These are phyloP conservation scores for Ammopiptanthus mongolicus DNA, from an alignment of 306 rosid genomes.

Conservation along the genomic window DNA sequence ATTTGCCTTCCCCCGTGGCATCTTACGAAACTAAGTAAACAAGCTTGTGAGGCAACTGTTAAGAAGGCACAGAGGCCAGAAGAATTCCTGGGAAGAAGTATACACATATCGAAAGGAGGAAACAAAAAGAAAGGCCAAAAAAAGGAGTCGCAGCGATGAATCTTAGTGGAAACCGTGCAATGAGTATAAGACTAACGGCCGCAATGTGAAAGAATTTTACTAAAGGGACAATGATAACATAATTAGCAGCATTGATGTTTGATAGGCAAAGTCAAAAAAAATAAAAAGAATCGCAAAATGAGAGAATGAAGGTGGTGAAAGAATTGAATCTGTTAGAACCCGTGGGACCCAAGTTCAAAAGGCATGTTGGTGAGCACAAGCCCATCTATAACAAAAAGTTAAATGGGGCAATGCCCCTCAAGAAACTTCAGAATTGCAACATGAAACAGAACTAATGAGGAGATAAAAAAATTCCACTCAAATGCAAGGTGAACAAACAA, in stretches of 20 bases:
- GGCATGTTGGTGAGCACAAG: slow-evolving; percentile 39
- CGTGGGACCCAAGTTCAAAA: slow-evolving; percentile 34
- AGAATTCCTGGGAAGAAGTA: slow-evolving; percentile 92
- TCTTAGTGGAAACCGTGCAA: slow-evolving; percentile 51
- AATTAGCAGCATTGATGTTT: slow-evolving; percentile 41
- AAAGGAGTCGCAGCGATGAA: slow-evolving; percentile 56
- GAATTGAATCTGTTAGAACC: slow-evolving; percentile 43
- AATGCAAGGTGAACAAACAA: slow-evolving; percentile 47
- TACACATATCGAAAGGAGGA: slow-evolving; percentile 78
- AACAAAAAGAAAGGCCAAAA: slow-evolving; percentile 70
- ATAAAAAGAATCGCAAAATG: slow-evolving; percentile 32
- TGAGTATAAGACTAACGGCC: slow-evolving; percentile 48
- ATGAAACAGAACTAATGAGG: slow-evolving; percentile 37
- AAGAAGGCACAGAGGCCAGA: slow-evolving; percentile 98
- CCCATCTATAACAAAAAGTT: background rate
- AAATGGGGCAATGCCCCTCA: slow-evolving; percentile 36
- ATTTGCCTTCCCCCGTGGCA: slow-evolving; percentile 71
- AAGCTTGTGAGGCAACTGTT: slow-evolving; percentile 92
- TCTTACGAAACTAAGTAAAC: slow-evolving; percentile 69
- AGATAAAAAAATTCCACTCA: slow-evolving; percentile 29
- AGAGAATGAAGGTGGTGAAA: slow-evolving; percentile 49
- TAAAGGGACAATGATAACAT: slow-evolving; percentile 49
- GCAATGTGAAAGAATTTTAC: slow-evolving; percentile 39
- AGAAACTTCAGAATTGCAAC: slow-evolving; percentile 41
- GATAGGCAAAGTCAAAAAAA: slow-evolving; percentile 38